phyloP scores from a whole-genome alignment of 345 rosid genomes.

The Dipteronia sinensis region DNA sequence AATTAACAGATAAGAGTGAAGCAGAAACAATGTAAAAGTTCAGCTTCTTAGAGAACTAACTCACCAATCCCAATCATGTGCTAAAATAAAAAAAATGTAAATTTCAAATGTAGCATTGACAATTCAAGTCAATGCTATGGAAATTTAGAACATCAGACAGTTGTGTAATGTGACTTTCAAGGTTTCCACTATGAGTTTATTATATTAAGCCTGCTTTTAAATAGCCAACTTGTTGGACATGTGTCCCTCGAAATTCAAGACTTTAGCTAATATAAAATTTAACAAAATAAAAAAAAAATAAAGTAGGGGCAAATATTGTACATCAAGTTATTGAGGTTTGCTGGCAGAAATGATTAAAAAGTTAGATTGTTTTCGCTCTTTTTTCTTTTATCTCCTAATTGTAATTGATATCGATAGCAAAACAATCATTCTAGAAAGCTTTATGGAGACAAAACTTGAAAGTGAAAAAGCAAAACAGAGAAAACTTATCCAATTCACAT shows the following conservation, averaged over 20 bases:
- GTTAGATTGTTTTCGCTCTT: not conserved
- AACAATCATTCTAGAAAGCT: not conserved
- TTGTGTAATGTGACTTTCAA: not conserved
- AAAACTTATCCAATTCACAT: not conserved
- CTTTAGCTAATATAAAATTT: not conserved
- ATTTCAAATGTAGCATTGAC: constrained; percentile 1
- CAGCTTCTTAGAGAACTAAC: not conserved
- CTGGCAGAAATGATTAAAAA: not conserved
- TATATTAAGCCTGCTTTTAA: not conserved
- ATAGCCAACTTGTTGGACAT: constrained; percentile 2
- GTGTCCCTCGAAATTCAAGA: not conserved
- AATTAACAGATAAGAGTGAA: not conserved
- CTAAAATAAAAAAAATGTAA: not conserved
- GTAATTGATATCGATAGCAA: not conserved
- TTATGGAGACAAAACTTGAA: not conserved
- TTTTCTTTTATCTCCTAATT: no score
- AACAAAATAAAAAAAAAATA: not conserved
- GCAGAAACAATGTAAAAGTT: not conserved
- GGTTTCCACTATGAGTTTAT: not conserved
- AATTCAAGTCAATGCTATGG: not conserved
- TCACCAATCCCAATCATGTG: not conserved
- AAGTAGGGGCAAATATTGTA: not conserved
- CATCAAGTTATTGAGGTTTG: not conserved
- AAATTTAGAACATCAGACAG: not conserved
- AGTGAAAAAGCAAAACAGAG: not conserved